Evolutionary conservation across 352 stramenopile species (phyloP).

Genomic region (Phytopythium kandeliae): DNA sequence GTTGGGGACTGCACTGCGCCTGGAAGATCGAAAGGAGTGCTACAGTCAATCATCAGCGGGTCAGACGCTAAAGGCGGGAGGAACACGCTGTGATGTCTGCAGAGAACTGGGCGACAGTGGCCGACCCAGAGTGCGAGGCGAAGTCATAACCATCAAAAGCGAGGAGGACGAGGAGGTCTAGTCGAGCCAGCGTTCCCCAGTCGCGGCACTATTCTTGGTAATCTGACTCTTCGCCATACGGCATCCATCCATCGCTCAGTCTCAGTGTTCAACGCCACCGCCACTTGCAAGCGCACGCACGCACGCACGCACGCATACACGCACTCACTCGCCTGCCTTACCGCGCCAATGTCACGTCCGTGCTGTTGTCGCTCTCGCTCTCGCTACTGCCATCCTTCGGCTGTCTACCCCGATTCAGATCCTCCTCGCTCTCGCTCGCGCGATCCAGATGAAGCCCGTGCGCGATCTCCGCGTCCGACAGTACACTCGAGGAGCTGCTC

Average conservation of each 20-base stretch:
- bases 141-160: neutral
- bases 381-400: neutral
- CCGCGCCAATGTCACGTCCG: neutral
- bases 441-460: slow-evolving; percentile 38
- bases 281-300: neutral
- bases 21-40: no score
- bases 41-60: neutral
- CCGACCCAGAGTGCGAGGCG: slow-evolving; percentile 1
- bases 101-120: neutral
- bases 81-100: neutral
- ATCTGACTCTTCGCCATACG: neutral
- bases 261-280: neutral
- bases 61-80: neutral
- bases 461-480: slow-evolving; percentile 46
- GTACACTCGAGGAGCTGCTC: slow-evolving; percentile 36
- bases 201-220: slow-evolving; percentile 1
- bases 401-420: neutral
- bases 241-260: no score
- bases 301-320: neutral
- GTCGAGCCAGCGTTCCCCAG: slow-evolving; percentile 2
- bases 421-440: slow-evolving; percentile 33
- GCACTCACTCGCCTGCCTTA: neutral
- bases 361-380: neutral
- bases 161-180: neutral
- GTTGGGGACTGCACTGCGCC: no score